These are phyloP conservation scores for Xylaria intraflava DNA, from an alignment of 495 filamentous ascomycete genomes.

Conservation along the genomic window DNA sequence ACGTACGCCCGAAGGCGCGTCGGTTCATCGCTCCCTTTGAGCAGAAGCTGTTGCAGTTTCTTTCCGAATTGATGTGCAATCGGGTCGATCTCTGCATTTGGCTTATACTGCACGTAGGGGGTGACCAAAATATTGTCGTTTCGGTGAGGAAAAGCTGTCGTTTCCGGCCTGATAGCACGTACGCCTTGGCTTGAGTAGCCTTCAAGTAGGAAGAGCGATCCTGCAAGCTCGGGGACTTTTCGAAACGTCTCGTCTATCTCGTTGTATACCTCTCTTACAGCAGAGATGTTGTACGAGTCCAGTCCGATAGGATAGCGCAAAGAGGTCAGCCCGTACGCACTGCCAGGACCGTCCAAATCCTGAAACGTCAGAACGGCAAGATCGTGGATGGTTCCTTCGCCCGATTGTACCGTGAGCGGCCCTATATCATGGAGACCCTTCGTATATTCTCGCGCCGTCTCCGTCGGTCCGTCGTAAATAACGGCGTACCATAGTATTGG, in stretches of 20 bases:
- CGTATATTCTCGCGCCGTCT: neutral
- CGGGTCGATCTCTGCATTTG: neutral
- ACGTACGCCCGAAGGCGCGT: slow-evolving; percentile 30
- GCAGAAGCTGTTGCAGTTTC: slow-evolving; percentile 1
- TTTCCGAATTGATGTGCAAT: slow-evolving; percentile 3
- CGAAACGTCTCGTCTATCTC: slow-evolving; percentile 1
- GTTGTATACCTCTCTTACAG: slow-evolving; percentile 5
- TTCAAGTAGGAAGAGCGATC: slow-evolving; percentile 32
- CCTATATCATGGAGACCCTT: neutral
- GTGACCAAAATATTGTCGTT: neutral
- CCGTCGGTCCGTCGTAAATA: neutral
- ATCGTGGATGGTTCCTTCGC: neutral
- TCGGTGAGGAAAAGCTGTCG: slow-evolving; percentile 34
- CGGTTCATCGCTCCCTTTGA: slow-evolving; percentile 8
- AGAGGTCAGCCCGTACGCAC: slow-evolving; percentile 5
- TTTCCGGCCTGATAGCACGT: slow-evolving; percentile 18
- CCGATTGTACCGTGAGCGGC: neutral
- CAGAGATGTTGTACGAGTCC: slow-evolving; percentile 3
- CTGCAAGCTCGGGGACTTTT: slow-evolving; percentile 1
- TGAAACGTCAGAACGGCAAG: neutral
- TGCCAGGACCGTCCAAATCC: neutral
- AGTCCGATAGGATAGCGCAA: slow-evolving; percentile 10
- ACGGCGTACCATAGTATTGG: neutral
- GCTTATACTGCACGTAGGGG: neutral
- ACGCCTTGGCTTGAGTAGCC: slow-evolving; percentile 35